Evolutionary conservation across 139 green algal species (phyloP), one percentile per base, ranked within the genome.

Genomic region (Picochlorum sp.): DNA sequence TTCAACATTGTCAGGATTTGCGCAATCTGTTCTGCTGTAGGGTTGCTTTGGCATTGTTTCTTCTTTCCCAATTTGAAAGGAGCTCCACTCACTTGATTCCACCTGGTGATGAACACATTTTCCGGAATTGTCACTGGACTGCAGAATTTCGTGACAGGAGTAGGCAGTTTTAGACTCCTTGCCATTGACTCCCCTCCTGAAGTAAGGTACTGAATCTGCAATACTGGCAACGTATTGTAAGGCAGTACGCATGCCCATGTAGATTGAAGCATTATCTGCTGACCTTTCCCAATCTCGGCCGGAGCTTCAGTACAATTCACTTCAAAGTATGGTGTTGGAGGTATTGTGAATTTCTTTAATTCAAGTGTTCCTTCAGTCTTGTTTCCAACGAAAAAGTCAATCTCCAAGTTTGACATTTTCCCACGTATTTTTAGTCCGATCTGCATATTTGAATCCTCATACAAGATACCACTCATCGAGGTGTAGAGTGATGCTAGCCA

Each of bases 361-460:
- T 55, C 60, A 69, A 96, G 52, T 21, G 70, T 2, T 11, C 16
- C 14, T 11, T 50, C 31, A 8, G 56, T 26, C 82, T 97, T 97
- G 83, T 97, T 97, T 62, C 92, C 92, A 10, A 96, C 45, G 73
- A 88, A 97, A 4, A 97, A 76, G 31, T 67, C 45, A 18, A 96
- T 24, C 47, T 80, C 65, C 28, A 82, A 88, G 6, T 67, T 51
- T 5, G 56, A 45, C 23, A 76, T 71, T 28, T 71, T 44, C 63
- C 80, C 92, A 20, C 81, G 60, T 10, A 57, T 65, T 73, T 98
- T 96, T 60, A 98, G 15, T 9, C 92, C 92, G 30, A 91, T 80
- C 79, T 96, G 89, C 44, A 98, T 56, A 69, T 88, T 83, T 37
- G 82, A 67, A 77, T 98, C 92, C 79, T 98, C 91, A 60, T 97